Evolutionary conservation across 2,329 filamentous ascomycete species (phyloP).

Genomic region (Aureobasidium sp.): DNA sequence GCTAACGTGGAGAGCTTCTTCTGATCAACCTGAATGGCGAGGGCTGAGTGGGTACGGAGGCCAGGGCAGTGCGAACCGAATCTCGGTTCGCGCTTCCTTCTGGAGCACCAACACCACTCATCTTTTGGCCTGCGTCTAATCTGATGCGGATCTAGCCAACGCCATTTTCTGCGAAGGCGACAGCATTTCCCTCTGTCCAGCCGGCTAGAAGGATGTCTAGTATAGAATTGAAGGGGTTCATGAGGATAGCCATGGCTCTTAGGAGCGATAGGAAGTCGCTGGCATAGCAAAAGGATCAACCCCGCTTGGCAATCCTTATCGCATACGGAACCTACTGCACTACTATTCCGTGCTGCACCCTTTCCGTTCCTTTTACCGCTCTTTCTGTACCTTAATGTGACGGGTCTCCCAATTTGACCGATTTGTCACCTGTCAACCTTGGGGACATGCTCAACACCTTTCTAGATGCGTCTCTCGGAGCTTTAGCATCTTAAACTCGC

Average conservation of each 20-base stretch:
- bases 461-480: no score
- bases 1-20: background rate
- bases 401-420: no score
- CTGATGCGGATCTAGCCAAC: constrained; percentile 1
- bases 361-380: background rate
- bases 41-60: background rate
- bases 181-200: background rate
- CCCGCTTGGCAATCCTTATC: background rate
- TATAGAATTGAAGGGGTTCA: background rate
- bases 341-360: background rate
- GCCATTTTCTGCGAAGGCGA: background rate
- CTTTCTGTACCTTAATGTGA: background rate
- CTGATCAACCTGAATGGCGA: background rate
- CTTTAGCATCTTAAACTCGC: no score
- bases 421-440: background rate
- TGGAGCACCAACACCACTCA: background rate
- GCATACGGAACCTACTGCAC: background rate
- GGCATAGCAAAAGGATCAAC: background rate
- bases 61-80: background rate
- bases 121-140: background rate
- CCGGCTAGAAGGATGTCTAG: no score
- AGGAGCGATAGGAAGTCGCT: no score
- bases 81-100: background rate
- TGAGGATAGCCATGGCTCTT: no score
- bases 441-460: background rate